Base-by-base conservation (phyloP, 2,329 filamentous ascomycete genomes). In the Acrocalymma vagum region DNA sequence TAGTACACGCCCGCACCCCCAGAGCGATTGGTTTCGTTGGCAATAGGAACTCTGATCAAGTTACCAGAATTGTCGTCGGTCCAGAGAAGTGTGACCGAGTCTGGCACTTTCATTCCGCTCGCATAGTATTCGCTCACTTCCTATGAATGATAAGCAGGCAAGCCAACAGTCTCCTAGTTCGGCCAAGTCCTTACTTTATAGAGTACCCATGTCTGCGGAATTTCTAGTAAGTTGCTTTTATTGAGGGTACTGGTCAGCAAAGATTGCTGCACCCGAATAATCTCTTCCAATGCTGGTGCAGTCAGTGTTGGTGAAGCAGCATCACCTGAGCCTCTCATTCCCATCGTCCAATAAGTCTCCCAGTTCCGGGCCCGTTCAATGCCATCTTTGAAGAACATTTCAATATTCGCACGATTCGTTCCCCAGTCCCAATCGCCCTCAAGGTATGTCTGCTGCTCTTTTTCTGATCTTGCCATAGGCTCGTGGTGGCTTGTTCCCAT, bases 381-480 rank as follows among this genome's bases (percentile, higher is more conserved):
- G 1, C 50, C 50, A 9, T 48, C 36, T 17, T 47, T 37, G 39
- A 54, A 48, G 22, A 48, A 54, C n/a, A 28, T 37, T 6, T 40
- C 48, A 13, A 54, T 40, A 15, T 54, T 54, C 6, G 25, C 35
- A 22, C 51, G 45, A 13, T 54, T 54, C 9, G 7, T 21, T 5
- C 17, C 37, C 50, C 50, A 53, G 28, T 50, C 43, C 50, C 50
- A 53, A 5, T 32, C 42, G 3, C 47, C 46, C 4, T 39, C 33
- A 87, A 88, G 14, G 84, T 14, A 81, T 77, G 15, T 87, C 72
- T 8, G 85, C 41, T 44, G 46, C 21, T 54, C 48, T 22, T 54
- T 52, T 7, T 38, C 45, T 10, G 51, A 50, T 6, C 48, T 38
- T 31, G 45, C 40, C 51, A 54, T 54, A 6, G 51, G 51, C 27